phyloP scores from a whole-genome alignment of 345 rosid genomes.

The Citrus sinensis region DVS_A1.0 CM039164.1:23857501-23858000 shows the following conservation, averaged over 20 bases:
- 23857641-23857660: conserved; percentile 51
- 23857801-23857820: conserved; percentile 19
- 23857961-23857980: conserved; percentile 27
- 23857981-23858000: conserved; percentile 31
- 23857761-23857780: conserved; percentile 53
- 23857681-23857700: conserved; percentile 37
- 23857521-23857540: background rate
- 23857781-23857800: conserved; percentile 37
- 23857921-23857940: conserved; percentile 27
- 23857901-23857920: conserved; percentile 33
- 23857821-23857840: conserved; percentile 35
- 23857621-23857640: conserved; percentile 49
- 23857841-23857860: conserved; percentile 20
- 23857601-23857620: conserved; percentile 1
- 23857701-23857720: conserved; percentile 59
- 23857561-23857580: background rate
- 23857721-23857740: conserved; percentile 53
- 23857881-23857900: conserved; percentile 33
- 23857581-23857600: background rate
- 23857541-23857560: background rate
- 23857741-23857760: conserved; percentile 52
- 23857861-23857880: conserved; percentile 25
- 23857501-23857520: background rate
- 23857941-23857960: conserved; percentile 41
- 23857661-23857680: conserved; percentile 67